Percentiles rank a stretch among this genome's conserved stretches.
These are phyloP conservation scores for Fraxinus sp. DNA, from an alignment of 305 asterid species.

Conservation along the genomic window DNA sequence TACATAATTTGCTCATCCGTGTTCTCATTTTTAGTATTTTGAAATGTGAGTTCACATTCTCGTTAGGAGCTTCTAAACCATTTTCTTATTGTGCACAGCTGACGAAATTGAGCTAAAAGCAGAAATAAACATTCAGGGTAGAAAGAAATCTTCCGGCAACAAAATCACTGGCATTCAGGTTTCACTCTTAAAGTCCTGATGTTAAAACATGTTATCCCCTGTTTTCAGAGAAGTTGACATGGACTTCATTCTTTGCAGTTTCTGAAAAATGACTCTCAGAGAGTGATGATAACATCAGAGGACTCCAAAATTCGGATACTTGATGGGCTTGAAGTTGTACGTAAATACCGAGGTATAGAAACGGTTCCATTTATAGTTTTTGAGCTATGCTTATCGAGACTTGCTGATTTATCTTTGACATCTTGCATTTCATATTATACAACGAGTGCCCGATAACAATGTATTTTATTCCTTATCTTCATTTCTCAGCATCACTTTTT, in stretches of 20 bases:
- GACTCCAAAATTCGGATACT: conserved; percentile 80
- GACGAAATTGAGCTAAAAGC: conserved; percentile 44
- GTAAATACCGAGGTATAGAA: conserved; percentile 65
- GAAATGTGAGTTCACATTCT: not conserved
- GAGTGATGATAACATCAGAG: conserved; percentile 74
- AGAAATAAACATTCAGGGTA: conserved; percentile 48
- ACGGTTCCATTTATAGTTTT: not conserved
- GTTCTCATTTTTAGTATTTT: not conserved
- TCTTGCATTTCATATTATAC: not conserved
- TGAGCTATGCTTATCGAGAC: conserved; percentile 5
- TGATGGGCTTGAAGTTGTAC: conserved; percentile 70
- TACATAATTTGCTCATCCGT: conserved; percentile 12
- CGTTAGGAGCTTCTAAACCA: conserved; percentile 2
- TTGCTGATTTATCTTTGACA: not conserved
- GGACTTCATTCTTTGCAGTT: conserved; percentile 43
- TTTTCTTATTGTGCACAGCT: conserved; percentile 31
- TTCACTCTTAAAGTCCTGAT: conserved; percentile 1
- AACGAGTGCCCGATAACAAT: not conserved
- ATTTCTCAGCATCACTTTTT: not conserved
- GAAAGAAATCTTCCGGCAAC: conserved; percentile 55
- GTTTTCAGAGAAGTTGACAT: conserved; percentile 24
- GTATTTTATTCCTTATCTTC: not conserved
- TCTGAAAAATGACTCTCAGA: conserved; percentile 42
- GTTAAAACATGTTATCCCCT: not conserved
- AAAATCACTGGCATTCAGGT: conserved; percentile 89